Conservation (phyloP, 2,329 filamentous ascomycete genomes). For the Diaporthe longicolla region DNA sequence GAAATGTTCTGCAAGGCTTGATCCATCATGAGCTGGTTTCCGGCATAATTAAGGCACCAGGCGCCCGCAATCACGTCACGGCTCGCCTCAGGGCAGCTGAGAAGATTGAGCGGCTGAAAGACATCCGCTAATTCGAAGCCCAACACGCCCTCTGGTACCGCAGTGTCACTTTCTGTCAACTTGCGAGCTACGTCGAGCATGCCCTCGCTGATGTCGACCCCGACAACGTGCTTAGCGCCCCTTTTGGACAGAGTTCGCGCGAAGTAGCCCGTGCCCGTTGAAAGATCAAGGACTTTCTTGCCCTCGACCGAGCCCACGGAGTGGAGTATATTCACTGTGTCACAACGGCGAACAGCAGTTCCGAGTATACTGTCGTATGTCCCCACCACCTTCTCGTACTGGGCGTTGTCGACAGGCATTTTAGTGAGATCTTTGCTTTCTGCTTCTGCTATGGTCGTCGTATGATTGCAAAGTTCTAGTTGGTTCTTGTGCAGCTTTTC, state of each 20-base stretch:
- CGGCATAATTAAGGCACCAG: constrained; percentile 20
- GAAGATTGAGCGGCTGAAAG: background rate
- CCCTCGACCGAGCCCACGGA: background rate
- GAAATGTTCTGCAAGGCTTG: constrained; percentile 12
- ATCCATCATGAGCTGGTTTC: constrained; percentile 12
- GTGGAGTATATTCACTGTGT: constrained; percentile 1
- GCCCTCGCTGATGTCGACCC: constrained; percentile 5
- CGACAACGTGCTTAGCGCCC: constrained; percentile 4
- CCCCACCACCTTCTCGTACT: constrained; percentile 17
- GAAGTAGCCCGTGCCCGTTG: constrained; percentile 8
- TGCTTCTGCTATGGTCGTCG: too few species aligned
- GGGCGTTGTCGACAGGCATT: constrained; percentile 17
- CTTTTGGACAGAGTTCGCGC: background rate
- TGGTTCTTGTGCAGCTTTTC: too few species aligned
- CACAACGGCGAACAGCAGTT: constrained; percentile 7
- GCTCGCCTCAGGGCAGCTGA: background rate
- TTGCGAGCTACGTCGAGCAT: constrained; percentile 10
- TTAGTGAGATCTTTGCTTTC: too few species aligned
- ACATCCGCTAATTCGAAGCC: constrained; percentile 5
- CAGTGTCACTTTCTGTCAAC: background rate
- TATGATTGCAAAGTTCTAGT: background rate
- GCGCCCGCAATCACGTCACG: background rate
- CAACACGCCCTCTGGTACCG: background rate
- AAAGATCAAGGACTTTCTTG: background rate
- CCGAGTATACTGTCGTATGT: constrained; percentile 10